phyloP scores from a whole-genome alignment of 1,284 basidiomycete species.

The Xerocomus tenax region DNA sequence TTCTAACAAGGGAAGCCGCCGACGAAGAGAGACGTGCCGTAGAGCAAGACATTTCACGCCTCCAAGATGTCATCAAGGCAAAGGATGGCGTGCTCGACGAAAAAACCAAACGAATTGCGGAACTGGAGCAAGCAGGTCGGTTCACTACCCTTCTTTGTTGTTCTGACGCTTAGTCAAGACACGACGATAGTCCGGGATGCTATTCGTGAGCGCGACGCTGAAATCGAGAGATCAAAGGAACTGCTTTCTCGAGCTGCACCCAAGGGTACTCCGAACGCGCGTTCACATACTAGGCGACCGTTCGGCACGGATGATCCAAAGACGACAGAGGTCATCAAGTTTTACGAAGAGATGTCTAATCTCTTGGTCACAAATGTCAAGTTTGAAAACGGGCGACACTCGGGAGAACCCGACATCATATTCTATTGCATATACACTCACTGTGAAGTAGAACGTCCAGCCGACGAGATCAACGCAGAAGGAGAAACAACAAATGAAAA shows the following conservation, averaged over 20 bases:
- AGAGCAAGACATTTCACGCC: conserved; percentile 42
- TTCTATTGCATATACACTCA: conserved; percentile 48
- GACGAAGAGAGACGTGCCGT: conserved; percentile 54
- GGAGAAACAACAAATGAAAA: conserved; percentile 28
- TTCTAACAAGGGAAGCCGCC: conserved; percentile 63
- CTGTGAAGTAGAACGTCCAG: conserved; percentile 28
- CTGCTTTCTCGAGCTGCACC: conserved; percentile 37
- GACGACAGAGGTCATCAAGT: conserved; percentile 41
- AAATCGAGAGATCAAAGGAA: conserved; percentile 50
- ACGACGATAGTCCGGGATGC: conserved; percentile 39
- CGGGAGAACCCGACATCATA: conserved; percentile 37
- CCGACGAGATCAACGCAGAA: conserved; percentile 22
- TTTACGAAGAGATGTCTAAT: conserved; percentile 58
- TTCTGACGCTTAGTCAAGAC: conserved; percentile 4
- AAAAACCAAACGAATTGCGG: conserved; percentile 40
- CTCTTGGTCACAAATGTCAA: conserved; percentile 47
- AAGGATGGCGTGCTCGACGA: conserved; percentile 39
- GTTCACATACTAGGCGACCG: conserved; percentile 27
- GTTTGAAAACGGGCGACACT: conserved; percentile 25
- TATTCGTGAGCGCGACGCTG: conserved; percentile 48
- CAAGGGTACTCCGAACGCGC: conserved; percentile 25
- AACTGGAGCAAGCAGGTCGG: conserved; percentile 44
- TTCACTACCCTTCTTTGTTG: not conserved
- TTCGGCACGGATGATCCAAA: conserved; percentile 44
- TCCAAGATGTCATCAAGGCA: conserved; percentile 39